A percentile compares a stretch with the other conserved stretches of the same genome.
These are phyloP conservation scores for Cercophora samala DNA, from an alignment of 495 filamentous ascomycete species.

Conservation along the genomic window DNA sequence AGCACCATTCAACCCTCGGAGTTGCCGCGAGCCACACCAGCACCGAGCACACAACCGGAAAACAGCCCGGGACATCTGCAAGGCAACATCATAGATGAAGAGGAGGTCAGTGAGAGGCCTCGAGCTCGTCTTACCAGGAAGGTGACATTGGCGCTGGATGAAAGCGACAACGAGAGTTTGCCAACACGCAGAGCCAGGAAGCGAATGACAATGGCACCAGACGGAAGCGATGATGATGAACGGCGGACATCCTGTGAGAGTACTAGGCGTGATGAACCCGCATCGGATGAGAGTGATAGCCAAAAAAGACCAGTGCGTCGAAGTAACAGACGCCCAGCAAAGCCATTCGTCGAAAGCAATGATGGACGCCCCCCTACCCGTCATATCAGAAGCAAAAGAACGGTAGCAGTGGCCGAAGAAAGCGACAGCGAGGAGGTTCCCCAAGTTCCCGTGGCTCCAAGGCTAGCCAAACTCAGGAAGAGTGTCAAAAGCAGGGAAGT, in stretches of 20 bases:
- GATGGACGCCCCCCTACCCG: neutral
- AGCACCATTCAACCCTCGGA: neutral
- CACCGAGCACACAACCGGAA: neutral
- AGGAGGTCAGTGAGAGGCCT: neutral
- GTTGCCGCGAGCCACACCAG: neutral
- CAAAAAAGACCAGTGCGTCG: neutral
- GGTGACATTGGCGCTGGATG: neutral
- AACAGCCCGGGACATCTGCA: neutral
- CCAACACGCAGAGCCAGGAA: neutral
- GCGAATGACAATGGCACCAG: neutral
- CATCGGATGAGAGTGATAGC: neutral
- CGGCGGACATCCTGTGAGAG: neutral
- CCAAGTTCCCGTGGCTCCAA: slow-evolving; percentile 25
- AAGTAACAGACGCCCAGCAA: neutral
- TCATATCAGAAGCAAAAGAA: neutral
- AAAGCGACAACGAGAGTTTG: neutral
- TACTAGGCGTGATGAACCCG: neutral
- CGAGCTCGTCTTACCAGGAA: neutral
- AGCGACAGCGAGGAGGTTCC: slow-evolving; percentile 19
- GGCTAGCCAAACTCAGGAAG: slow-evolving; percentile 38
- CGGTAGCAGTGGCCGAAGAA: neutral
- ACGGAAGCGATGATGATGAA: neutral
- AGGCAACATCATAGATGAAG: neutral
- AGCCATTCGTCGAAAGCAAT: neutral
- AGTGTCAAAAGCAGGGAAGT: slow-evolving; percentile 45